Evolutionary conservation across 2,329 filamentous ascomycete species (phyloP).

Genomic region (Lasiodiplodia sp.): DNA sequence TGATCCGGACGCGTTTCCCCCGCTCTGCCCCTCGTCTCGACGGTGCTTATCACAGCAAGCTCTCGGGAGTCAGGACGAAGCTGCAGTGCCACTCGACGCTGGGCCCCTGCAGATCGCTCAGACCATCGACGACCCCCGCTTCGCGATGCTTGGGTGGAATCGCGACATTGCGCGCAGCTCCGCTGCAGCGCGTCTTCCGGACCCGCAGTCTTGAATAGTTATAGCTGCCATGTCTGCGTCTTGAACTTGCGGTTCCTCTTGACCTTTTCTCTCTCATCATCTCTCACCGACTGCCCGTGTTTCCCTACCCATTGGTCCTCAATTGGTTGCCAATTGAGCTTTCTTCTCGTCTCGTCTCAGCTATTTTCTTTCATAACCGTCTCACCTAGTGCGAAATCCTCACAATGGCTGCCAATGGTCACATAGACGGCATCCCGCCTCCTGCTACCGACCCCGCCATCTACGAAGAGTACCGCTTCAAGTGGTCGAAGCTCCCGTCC

Average conservation of each 20-base stretch:
- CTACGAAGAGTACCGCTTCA: slow-evolving; percentile 51
- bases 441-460: slow-evolving; percentile 47
- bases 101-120: slow-evolving; percentile 1
- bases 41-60: not conserved
- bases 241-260: not conserved
- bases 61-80: no score
- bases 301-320: not conserved
- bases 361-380: not conserved
- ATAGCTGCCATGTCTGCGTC: slow-evolving; percentile 17
- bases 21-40: not conserved
- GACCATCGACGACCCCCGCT: slow-evolving; percentile 1
- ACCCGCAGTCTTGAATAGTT: not conserved
- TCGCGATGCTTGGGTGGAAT: slow-evolving; percentile 21
- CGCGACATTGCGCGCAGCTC: slow-evolving; percentile 18
- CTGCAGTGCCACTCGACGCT: not conserved
- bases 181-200: not conserved
- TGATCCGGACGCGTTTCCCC: slow-evolving; percentile 15
- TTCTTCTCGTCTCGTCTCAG: not conserved
- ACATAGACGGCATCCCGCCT: not conserved
- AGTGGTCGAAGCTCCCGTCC: slow-evolving; percentile 49
- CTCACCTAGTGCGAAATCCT: not conserved
- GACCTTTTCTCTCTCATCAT: not conserved
- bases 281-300: not conserved
- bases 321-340: slow-evolving; percentile 8
- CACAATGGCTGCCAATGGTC: slow-evolving; percentile 19